These are phyloP conservation scores for Pythium myriotylum DNA, from an alignment of 352 stramenopile genomes.

Conservation along the genomic window DNA sequence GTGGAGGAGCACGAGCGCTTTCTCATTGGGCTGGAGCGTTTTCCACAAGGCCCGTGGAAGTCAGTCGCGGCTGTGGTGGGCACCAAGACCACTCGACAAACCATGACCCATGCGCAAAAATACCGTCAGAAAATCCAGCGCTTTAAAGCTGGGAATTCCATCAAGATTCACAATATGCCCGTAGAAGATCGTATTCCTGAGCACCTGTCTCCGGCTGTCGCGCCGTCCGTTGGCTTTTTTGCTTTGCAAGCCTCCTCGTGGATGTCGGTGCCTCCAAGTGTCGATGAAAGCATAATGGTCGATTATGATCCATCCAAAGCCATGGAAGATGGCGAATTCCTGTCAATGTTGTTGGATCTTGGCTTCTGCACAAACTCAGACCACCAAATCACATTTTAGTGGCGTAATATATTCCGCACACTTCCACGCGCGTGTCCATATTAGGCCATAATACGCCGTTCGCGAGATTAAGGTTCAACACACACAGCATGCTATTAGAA, in stretches of 20 bases:
- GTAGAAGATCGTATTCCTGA: no score
- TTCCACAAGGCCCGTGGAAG: slow-evolving; percentile 8
- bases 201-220: not conserved
- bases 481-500: no score
- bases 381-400: no score
- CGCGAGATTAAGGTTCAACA: no score
- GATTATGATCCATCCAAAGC: no score
- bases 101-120: slow-evolving; percentile 27
- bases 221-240: not conserved
- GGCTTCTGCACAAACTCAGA: no score
- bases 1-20: slow-evolving; percentile 60
- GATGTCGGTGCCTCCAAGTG: not conserved
- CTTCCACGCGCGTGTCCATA: no score
- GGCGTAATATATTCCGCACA: no score
- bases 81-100: not conserved
- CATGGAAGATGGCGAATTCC: no score
- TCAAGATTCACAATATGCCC: not conserved
- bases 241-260: not conserved
- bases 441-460: no score
- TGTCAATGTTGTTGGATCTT: no score
- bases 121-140: slow-evolving; percentile 17
- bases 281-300: no score
- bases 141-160: not conserved
- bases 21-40: slow-evolving; percentile 35
- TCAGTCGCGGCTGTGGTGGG: not conserved